Evolutionary conservation across 2,329 filamentous ascomycete species (phyloP).

Genomic region (Rachicladosporium sp.): DNA sequence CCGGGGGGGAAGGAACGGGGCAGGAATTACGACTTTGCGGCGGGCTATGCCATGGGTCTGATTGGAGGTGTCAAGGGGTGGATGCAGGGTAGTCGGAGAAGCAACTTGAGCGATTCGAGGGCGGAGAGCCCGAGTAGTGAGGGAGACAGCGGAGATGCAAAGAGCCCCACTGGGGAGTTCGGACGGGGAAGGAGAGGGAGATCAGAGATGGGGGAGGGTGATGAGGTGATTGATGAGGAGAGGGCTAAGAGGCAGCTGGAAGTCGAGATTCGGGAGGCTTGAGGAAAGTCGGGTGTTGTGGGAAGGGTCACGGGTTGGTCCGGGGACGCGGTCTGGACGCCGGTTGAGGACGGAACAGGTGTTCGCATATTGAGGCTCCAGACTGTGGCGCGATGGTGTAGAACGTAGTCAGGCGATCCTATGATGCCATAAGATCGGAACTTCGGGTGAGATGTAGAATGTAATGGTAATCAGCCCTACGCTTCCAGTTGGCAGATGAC

Average conservation of each 20-base stretch:
- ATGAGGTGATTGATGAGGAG: constrained; percentile 5
- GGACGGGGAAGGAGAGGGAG: constrained; percentile 5
- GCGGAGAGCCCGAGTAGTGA: constrained; percentile 27
- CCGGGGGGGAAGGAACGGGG: constrained; percentile 18
- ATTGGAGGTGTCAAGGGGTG: constrained; percentile 87
- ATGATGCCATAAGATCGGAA: too few relatives aligned
- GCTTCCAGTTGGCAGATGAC: too few relatives aligned
- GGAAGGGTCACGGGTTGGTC: too few relatives aligned
- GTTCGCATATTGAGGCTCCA: too few relatives aligned
- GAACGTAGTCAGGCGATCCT: too few relatives aligned
- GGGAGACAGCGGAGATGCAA: constrained; percentile 14
- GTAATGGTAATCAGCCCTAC: too few relatives aligned
- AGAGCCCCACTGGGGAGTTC: constrained; percentile 12
- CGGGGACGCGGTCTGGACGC: too few relatives aligned
- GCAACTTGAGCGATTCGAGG: constrained; percentile 37
- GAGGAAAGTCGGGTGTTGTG: background rate
- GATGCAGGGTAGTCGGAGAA: constrained; percentile 43
- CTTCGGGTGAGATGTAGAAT: too few relatives aligned
- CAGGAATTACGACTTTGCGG: constrained; percentile 62
- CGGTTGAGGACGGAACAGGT: too few relatives aligned
- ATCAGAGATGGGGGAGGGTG: constrained; percentile 9
- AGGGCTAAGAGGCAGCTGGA: constrained; percentile 5
- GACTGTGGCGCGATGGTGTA: too few relatives aligned
- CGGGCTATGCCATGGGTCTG: constrained; percentile 80
- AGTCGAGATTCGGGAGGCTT: constrained; percentile 4